Evolutionary conservation across 352 stramenopile species (phyloP).

Genomic region (Phytophthora cactorum): DNA sequence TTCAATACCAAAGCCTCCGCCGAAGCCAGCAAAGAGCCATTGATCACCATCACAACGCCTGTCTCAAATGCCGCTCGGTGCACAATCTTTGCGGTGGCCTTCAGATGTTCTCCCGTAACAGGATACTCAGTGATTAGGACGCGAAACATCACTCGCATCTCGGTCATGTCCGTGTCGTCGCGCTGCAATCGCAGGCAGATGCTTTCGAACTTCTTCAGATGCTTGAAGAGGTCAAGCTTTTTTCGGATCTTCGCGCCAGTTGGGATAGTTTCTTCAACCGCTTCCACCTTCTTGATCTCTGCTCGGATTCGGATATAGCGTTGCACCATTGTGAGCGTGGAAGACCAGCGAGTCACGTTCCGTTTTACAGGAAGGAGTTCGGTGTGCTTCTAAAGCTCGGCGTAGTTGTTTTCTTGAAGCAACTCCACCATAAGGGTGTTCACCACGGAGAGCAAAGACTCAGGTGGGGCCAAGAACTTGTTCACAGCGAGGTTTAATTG

Average conservation of each 20-base stretch:
- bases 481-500: constrained; percentile 12
- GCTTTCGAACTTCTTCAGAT: neutral
- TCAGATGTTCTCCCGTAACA: constrained; percentile 10
- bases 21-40: neutral
- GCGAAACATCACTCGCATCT: constrained; percentile 12
- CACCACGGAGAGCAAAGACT: neutral
- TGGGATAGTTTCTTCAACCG: constrained; percentile 1
- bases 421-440: constrained; percentile 14
- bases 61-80: neutral
- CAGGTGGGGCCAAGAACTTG: constrained; percentile 8
- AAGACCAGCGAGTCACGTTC: constrained; percentile 9
- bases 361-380: constrained; percentile 7
- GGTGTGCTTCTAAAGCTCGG: neutral
- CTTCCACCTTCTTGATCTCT: constrained; percentile 9
- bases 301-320: constrained; percentile 3
- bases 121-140: constrained; percentile 3
- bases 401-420: constrained; percentile 9
- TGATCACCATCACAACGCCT: neutral
- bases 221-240: neutral
- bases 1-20: neutral
- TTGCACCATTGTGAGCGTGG: constrained; percentile 7
- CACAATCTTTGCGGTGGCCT: constrained; percentile 6
- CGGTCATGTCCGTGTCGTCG: constrained; percentile 8
- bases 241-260: constrained; percentile 4
- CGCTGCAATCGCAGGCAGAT: neutral